A percentile compares a stretch with the other conserved stretches of the same genome.
phyloP scores from a whole-genome alignment of 1,139 yeast genomes.

The Sugiyamaella grinbergsii region DNA sequence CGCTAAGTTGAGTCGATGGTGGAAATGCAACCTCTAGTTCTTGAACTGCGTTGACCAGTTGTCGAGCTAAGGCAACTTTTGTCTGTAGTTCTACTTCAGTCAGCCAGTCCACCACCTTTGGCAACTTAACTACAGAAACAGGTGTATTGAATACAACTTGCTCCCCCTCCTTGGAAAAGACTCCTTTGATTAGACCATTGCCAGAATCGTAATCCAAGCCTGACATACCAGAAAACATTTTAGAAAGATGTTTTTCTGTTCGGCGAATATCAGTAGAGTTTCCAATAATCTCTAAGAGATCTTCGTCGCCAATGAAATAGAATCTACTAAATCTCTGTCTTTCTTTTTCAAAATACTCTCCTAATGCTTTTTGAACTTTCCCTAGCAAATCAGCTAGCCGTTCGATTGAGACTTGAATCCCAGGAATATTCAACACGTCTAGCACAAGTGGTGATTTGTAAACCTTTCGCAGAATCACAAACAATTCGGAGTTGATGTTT shows the following conservation, averaged over 20 bases:
- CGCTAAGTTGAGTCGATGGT: constrained; percentile 17
- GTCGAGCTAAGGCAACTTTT: constrained; percentile 47
- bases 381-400: constrained; percentile 58
- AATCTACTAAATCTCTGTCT: constrained; percentile 78
- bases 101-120: constrained; percentile 66
- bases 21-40: constrained; percentile 24
- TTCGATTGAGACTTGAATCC: constrained; percentile 52
- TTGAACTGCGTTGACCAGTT: constrained; percentile 41
- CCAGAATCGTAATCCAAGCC: constrained; percentile 49
- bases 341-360: constrained; percentile 80
- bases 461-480: constrained; percentile 53
- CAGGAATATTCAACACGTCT: constrained; percentile 59
- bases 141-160: constrained; percentile 48
- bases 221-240: constrained; percentile 71
- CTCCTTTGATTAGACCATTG: constrained; percentile 48
- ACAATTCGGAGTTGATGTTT: constrained; percentile 63
- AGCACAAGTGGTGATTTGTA: constrained; percentile 56
- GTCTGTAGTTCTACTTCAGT: constrained; percentile 57
- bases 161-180: constrained; percentile 70
- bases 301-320: constrained; percentile 89
- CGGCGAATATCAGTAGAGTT: constrained; percentile 53
- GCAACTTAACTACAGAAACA: constrained; percentile 49
- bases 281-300: constrained; percentile 80
- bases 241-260: constrained; percentile 63
- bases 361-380: constrained; percentile 65